These are phyloP conservation scores for Cladosporium sp. DNA, from an alignment of 2,329 filamentous ascomycete species.

Conservation along the genomic window DNA sequence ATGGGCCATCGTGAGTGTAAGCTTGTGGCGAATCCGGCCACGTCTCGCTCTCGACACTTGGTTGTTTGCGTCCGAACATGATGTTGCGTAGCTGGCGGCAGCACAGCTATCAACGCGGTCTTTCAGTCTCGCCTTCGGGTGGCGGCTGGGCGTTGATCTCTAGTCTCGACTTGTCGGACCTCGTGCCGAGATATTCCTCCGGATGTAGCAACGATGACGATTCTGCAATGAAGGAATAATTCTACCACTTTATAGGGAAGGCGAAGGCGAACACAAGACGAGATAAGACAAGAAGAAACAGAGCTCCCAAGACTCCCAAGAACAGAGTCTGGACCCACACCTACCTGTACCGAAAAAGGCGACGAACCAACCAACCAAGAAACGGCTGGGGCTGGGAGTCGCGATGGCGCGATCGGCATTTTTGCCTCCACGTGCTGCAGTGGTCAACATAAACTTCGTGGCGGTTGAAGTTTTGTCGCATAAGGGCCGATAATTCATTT, in stretches of 20 bases:
- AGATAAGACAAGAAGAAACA: not conserved
- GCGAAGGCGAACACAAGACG: not conserved
- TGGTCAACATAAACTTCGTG: not conserved
- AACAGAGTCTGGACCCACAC: conserved; percentile 11
- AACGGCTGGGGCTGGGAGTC: conserved; percentile 5
- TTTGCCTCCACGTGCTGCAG: not conserved
- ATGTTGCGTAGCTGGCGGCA: not conserved
- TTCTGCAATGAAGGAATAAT: not conserved
- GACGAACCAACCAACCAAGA: conserved; percentile 1
- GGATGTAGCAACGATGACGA: not conserved
- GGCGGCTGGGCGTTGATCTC: not conserved
- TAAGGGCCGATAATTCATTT: conserved; percentile 5
- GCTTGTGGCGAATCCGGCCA: conserved; percentile 18
- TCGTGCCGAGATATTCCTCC: not conserved
- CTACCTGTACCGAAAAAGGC: conserved; percentile 14
- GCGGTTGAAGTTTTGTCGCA: conserved; percentile 1
- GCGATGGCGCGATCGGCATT: conserved; percentile 20
- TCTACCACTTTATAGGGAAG: not conserved
- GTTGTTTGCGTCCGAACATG: conserved; percentile 19
- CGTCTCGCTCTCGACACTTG: conserved; percentile 2
- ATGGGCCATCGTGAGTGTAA: conserved; percentile 4
- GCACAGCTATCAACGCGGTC: not conserved
- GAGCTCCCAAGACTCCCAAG: not conserved
- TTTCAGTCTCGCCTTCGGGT: not conserved
- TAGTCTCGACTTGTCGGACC: conserved; percentile 1